Base-by-base conservation (phyloP, 140 eudicot species). In the Ambrosia hybrid region DNA sequence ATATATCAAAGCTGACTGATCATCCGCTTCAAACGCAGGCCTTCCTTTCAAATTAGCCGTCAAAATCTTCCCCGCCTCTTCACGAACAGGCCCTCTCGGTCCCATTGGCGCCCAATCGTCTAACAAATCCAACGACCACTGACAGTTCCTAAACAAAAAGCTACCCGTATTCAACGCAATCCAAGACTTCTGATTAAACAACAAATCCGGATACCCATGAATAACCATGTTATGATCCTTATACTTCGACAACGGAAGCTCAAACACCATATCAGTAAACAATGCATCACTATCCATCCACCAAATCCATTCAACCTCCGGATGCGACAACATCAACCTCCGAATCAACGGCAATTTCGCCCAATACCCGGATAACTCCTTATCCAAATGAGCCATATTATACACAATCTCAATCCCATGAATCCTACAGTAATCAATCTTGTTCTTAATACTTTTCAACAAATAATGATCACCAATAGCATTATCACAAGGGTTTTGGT, bases 101-200 rank as follows among this genome's bases (percentile, higher is more conserved):
- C 98, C 98, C 98, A 93, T 93, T 0, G 98, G 98, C 0, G 98
- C 98, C 98, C 98, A 93, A 9, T 72, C 83, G 58, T 93, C 97
- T 36, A 93, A 81, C 86, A 93, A 84, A 82, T 93, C 96, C 84
- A 93, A 81, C 0, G 98, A 83, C 98, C 98, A 93, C 73, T 93
- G 98, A 34, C 96, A 90, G 36, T 93, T 93, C 51, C 98, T 66
- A 51, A 92, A 71, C 79, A 92, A 73, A 67, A 92, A 89, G 43
- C 98, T 93, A 16, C 98, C 98, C 0, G 98, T 93, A 59, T 90
- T 93, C 66, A 93, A 68, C n/a, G 98, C 96, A 68, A 93, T 93
- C 98, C 98, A 93, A 8, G 93, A 85, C 43, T 93, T 89, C 72
- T 93, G 81, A 68, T 93, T 74, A 13, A 85, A 93, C 67, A 93